A percentile compares a stretch with the other conserved stretches of the same genome.
Evolutionary conservation across 2,329 filamentous ascomycete genomes (phyloP).

Genomic region (Aspergillus sp.): DNA sequence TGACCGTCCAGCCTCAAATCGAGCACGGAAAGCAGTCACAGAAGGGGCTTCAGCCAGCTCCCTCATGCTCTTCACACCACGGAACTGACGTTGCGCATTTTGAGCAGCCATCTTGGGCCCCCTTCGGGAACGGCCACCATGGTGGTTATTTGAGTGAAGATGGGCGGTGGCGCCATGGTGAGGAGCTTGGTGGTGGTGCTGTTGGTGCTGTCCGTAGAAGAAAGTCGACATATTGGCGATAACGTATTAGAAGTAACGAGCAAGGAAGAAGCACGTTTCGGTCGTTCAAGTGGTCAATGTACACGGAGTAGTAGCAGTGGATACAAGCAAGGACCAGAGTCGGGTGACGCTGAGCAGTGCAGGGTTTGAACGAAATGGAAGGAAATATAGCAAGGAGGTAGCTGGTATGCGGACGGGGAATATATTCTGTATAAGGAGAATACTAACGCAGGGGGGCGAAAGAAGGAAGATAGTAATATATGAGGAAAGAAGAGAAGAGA

Average conservation of each 20-base stretch:
- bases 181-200: conserved; percentile 47
- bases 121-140: conserved; percentile 81
- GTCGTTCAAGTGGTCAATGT: conserved; percentile 19
- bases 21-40: conserved; percentile 74
- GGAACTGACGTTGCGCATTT: conserved; percentile 82
- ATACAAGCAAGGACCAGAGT: conserved; percentile 26
- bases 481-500: conserved; percentile 19
- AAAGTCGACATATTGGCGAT: conserved; percentile 46
- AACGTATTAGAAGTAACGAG: conserved; percentile 16
- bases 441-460: conserved; percentile 17
- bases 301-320: conserved; percentile 20
- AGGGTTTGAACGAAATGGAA: conserved; percentile 20
- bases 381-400: conserved; percentile 22
- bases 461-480: conserved; percentile 11
- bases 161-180: conserved; percentile 54
- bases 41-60: conserved; percentile 77
- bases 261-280: conserved; percentile 14
- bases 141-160: conserved; percentile 68
- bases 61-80: conserved; percentile 80
- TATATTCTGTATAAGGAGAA: conserved; percentile 19
- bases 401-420: conserved; percentile 16
- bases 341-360: conserved; percentile 1
- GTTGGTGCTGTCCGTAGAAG: conserved; percentile 49
- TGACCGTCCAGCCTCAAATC: conserved; percentile 87
- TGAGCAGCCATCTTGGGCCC: conserved; percentile 78